Conservation (phyloP, 2,329 filamentous ascomycete genomes). For the Ambrosiella beaveri region DNA sequence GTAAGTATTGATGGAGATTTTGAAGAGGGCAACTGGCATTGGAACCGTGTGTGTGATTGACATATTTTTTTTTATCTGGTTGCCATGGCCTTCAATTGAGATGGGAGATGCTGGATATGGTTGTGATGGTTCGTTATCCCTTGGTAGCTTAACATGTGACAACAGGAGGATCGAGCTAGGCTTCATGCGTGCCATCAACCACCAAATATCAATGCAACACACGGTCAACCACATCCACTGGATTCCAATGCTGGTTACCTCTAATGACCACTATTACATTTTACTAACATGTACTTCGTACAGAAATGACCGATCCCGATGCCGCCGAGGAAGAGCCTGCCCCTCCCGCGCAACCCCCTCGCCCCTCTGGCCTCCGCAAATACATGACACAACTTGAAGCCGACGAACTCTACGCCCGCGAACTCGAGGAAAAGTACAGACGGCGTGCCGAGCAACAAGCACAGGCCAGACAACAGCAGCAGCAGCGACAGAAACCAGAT, state of each 20-base stretch:
- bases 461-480: slow-evolving; percentile 30
- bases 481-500: slow-evolving; percentile 17
- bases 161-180: neutral
- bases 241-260: too few relatives aligned
- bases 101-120: neutral
- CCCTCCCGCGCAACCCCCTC: slow-evolving; percentile 56
- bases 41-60: too few relatives aligned
- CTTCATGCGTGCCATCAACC: neutral
- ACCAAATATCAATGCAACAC: too few relatives aligned
- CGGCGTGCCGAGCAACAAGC: slow-evolving; percentile 33
- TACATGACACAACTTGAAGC: slow-evolving; percentile 69
- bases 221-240: too few relatives aligned
- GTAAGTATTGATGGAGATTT: slow-evolving; percentile 28
- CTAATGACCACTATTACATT: neutral
- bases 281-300: neutral
- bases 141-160: neutral
- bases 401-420: slow-evolving; percentile 81
- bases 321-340: slow-evolving; percentile 37
- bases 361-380: slow-evolving; percentile 41
- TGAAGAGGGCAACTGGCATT: neutral
- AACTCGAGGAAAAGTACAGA: slow-evolving; percentile 73
- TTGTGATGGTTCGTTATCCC: neutral
- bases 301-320: slow-evolving; percentile 66
- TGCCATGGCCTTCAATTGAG: too few relatives aligned
- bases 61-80: too few relatives aligned